Evolutionary conservation across 2,329 filamentous ascomycete genomes (phyloP), one percentile per base, ranked within the genome.

Genomic region (Bipolaris cookei): DNA sequence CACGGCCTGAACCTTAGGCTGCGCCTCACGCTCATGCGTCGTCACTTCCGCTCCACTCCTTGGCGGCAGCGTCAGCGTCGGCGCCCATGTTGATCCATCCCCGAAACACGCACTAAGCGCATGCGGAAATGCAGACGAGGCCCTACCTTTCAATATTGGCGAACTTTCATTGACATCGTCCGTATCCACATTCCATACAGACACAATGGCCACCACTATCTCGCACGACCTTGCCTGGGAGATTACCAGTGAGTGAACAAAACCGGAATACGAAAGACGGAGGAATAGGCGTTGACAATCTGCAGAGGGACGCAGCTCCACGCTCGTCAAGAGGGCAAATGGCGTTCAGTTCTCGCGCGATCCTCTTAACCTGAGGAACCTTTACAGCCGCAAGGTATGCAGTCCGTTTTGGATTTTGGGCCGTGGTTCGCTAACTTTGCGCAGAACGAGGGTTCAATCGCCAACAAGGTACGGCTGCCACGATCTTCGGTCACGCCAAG

Each of bases 161-260:
- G 65, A 66, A 66, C 58, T 64, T 61, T 57, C 54, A 51, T 59
- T 34, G 51, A 72, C 62, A 38, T 60, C 62, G 61, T 58, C 62
- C 65, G 63, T 66, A 71, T 68, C 65, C 59, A 64, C 68, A 66
- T 60, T 59, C 58, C 61, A 64, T 66, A 72, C 65, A 66, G 66
- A 67, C 66, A 64, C 63, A 74, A 83, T 81, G 79, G 83, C 86
- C 72, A 64, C 67, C 58, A 80, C 88, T 84, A 85, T 96, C 78
- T 96, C 92, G 80, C 82, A 88, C 78, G 93, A 97, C 83, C 86
- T 97, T 75, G 83, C 97, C 85, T 98, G 94, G 94, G 90, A 94
- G 87, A 83, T 96, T 81, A 88, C 89, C 86, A 91, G 93, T 97
- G 88, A 81, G 92, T 92, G 66, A 61, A 59, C 16, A 47, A 61